A percentile compares a stretch with the other conserved stretches of the same genome.
Conservation (phyloP, 306 rosid species). For the Acacia melanoxylon region DNA sequence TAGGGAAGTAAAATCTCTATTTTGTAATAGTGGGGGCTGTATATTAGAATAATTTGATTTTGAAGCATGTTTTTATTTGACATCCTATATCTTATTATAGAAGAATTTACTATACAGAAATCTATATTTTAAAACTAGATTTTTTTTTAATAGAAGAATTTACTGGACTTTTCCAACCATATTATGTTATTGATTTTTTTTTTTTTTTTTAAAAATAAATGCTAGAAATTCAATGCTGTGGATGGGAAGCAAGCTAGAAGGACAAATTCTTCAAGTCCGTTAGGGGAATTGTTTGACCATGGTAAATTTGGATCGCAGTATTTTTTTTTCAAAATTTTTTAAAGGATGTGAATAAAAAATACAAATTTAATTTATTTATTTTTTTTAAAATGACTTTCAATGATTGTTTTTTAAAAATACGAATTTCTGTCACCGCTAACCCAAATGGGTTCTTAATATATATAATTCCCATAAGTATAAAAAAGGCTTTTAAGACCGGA, state of each 20-base stretch:
- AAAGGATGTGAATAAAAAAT: too few species aligned
- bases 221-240: conserved; percentile 94
- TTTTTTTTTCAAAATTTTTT: conserved; percentile 3
- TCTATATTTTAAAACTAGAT: neutral
- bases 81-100: neutral
- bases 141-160: neutral
- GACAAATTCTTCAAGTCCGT: conserved; percentile 93
- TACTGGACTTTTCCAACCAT: neutral
- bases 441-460: too few species aligned
- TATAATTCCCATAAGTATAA: too few species aligned
- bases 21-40: too few species aligned
- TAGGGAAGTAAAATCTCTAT: too few species aligned
- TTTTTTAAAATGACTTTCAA: too few species aligned
- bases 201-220: neutral
- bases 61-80: neutral
- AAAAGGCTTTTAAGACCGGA: too few species aligned
- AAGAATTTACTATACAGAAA: neutral
- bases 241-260: conserved; percentile 99
- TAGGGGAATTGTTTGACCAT: conserved; percentile 97
- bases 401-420: too few species aligned
- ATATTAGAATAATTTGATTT: neutral
- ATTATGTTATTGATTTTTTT: conserved; percentile 8
- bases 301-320: conserved; percentile 50
- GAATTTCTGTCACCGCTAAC: too few species aligned
- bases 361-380: too few species aligned